Percentiles rank a stretch among this genome's conserved stretches.
Conservation (phyloP, 225 moss, liverwort and hornwort species). For the Antitrichia curtipendula region DNA sequence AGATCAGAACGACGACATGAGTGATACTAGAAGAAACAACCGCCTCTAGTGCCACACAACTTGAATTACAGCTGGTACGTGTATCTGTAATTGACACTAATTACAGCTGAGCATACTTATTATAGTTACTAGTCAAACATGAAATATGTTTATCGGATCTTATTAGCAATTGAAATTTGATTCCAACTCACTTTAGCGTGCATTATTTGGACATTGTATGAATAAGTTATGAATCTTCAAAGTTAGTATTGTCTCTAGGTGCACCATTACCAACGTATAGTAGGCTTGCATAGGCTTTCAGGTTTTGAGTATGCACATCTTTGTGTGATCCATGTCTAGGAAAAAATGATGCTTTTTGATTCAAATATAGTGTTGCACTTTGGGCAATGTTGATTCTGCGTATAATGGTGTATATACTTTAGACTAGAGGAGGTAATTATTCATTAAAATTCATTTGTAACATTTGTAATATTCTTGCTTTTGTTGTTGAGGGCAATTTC, state of each 20-base stretch:
- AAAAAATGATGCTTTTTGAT: neutral
- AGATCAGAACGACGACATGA: neutral
- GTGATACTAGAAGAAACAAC: neutral
- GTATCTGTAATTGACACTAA: neutral
- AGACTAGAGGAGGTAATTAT: neutral
- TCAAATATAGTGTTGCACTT: neutral
- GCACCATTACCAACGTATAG: neutral
- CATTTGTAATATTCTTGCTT: neutral
- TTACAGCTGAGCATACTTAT: too few relatives aligned
- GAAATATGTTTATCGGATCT: too few relatives aligned
- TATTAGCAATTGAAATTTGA: neutral
- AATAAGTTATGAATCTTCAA: neutral
- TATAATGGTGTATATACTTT: neutral
- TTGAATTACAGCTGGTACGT: neutral
- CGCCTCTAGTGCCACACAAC: neutral
- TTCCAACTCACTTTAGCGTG: neutral
- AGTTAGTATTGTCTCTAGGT: accelerated
- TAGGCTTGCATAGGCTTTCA: neutral
- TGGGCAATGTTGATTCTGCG: neutral
- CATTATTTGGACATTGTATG: neutral
- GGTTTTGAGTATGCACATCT: neutral
- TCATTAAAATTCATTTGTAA: too few relatives aligned
- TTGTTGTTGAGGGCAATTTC: neutral
- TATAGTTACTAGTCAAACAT: too few relatives aligned
- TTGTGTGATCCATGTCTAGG: neutral